phyloP scores from a whole-genome alignment of 169 alveolate species.

The Plasmodium inui region DNA sequence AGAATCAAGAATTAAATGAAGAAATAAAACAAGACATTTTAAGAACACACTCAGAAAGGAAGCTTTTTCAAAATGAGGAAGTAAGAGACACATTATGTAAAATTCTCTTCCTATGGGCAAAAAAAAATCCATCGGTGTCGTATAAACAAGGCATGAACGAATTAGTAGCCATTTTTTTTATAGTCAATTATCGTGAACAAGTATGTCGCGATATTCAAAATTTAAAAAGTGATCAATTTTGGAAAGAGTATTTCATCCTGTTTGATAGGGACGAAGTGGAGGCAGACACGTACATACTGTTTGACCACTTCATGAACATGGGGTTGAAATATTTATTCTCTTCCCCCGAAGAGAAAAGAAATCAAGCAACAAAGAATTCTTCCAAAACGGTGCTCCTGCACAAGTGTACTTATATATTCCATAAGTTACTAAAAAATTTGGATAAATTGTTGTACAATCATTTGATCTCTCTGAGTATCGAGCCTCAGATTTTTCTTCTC shows the following conservation, averaged over 20 bases:
- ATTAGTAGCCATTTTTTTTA: constrained; percentile 80
- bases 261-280: constrained; percentile 79
- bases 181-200: constrained; percentile 76
- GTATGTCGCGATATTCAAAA: background rate
- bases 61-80: constrained; percentile 78
- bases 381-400: constrained; percentile 81
- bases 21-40: constrained; percentile 85
- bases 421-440: constrained; percentile 77
- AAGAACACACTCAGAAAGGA: constrained; percentile 84
- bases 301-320: constrained; percentile 84
- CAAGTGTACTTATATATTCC: constrained; percentile 83
- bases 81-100: constrained; percentile 80
- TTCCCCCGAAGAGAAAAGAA: constrained; percentile 74
- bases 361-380: constrained; percentile 26
- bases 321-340: constrained; percentile 86
- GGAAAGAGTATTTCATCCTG: constrained; percentile 34
- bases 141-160: constrained; percentile 87
- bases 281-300: constrained; percentile 87
- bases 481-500: constrained; percentile 84
- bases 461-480: constrained; percentile 79
- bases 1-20: constrained; percentile 77
- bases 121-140: constrained; percentile 79
- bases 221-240: constrained; percentile 4
- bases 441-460: constrained; percentile 78
- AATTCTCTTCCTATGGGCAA: constrained; percentile 82